phyloP scores from a whole-genome alignment of 2,329 filamentous ascomycete genomes.

The Boeremia lycopersici region DNA sequence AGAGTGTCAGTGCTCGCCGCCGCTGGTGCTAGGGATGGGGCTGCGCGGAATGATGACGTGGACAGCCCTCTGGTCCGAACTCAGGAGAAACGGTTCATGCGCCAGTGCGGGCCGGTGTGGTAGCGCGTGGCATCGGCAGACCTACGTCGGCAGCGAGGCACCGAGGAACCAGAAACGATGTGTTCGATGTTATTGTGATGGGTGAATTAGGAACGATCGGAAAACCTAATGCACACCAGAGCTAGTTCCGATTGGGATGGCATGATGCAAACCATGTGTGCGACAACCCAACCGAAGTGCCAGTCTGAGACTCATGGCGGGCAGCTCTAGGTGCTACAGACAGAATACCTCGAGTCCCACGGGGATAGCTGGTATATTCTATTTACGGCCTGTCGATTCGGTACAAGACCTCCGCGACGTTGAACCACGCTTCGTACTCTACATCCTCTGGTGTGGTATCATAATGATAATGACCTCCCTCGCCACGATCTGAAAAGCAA shows the following conservation, averaged over 20 bases:
- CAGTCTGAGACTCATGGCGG: not conserved
- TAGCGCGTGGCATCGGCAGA: slow-evolving; percentile 18
- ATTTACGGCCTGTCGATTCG: slow-evolving; percentile 42
- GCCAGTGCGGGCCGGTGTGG: slow-evolving; percentile 12
- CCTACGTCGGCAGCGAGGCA: not conserved
- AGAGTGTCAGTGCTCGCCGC: slow-evolving; percentile 7
- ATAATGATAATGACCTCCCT: slow-evolving; percentile 55
- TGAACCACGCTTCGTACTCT: slow-evolving; percentile 57
- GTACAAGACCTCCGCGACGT: slow-evolving; percentile 51
- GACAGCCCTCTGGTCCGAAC: slow-evolving; percentile 20
- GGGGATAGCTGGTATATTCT: too few relatives aligned
- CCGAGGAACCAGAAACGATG: not conserved
- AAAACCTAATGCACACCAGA: too few relatives aligned
- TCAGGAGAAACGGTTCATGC: slow-evolving; percentile 26
- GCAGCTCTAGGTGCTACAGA: not conserved
- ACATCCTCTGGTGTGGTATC: slow-evolving; percentile 47
- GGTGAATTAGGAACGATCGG: not conserved
- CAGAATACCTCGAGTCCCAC: not conserved
- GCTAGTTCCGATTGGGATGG: too few relatives aligned
- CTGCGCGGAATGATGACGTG: slow-evolving; percentile 25
- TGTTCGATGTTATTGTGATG: not conserved
- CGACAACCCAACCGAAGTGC: too few relatives aligned
- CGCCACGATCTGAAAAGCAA: slow-evolving; percentile 45
- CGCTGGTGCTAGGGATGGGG: slow-evolving; percentile 11
- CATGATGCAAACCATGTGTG: too few relatives aligned